A percentile compares a stretch with the other conserved stretches of the same genome.
Evolutionary conservation across 768 basidiomycete species (phyloP).

Genomic region (Pholiota conissans): DNA sequence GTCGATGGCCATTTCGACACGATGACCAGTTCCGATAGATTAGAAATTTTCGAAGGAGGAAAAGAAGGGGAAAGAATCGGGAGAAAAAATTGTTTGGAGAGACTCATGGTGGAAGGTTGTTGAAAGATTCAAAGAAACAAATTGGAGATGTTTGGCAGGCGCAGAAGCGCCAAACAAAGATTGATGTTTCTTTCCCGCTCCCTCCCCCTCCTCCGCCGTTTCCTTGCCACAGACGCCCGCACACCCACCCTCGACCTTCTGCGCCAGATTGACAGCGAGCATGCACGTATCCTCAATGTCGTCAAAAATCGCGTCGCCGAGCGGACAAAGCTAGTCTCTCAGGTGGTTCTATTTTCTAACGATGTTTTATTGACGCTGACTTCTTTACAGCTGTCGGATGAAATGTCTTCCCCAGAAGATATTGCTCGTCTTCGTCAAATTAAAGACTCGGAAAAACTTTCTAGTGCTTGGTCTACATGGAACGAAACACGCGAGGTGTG

Average conservation of each 20-base stretch:
- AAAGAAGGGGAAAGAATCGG: no score
- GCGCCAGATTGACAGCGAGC: constrained; percentile 36
- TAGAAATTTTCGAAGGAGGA: no score
- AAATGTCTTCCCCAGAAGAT: constrained; percentile 54
- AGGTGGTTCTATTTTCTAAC: not conserved
- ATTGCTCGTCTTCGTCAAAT: constrained; percentile 58
- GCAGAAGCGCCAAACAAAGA: no score
- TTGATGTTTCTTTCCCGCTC: constrained; percentile 14
- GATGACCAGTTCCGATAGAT: no score
- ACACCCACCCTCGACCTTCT: constrained; percentile 11
- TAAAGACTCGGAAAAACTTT: constrained; percentile 69
- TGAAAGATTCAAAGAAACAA: no score
- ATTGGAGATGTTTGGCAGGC: no score
- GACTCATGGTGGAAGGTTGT: no score
- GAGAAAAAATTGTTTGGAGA: no score
- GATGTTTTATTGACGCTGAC: not conserved
- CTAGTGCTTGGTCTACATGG: constrained; percentile 70
- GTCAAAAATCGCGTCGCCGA: constrained; percentile 56
- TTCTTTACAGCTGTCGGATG: constrained; percentile 46
- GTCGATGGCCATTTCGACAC: no score
- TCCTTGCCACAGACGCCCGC: not conserved
- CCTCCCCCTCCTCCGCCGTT: constrained; percentile 7
- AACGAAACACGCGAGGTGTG: constrained; percentile 54
- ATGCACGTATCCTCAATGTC: constrained; percentile 53
- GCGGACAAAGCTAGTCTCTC: constrained; percentile 27